Evolutionary conservation across 2,329 filamentous ascomycete genomes (phyloP).

Genomic region (Trichoderma endophyticum): DNA sequence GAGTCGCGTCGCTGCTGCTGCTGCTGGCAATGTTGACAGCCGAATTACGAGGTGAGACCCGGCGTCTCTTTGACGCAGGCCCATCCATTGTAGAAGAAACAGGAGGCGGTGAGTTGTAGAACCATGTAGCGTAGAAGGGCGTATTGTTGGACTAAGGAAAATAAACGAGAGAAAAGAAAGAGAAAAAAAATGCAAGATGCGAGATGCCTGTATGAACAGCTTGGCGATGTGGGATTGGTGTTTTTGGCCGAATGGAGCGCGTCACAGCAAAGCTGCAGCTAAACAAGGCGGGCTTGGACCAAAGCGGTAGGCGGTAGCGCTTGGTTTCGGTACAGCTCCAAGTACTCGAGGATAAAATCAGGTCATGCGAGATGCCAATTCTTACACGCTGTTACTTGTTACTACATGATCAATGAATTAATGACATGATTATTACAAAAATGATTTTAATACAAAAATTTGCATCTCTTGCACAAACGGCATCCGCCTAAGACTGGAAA

Average conservation of each 20-base stretch:
- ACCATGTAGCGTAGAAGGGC: not conserved
- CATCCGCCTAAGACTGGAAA: not conserved
- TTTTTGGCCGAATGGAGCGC: slow-evolving; percentile 13
- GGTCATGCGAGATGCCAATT: not conserved
- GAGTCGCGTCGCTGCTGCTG: slow-evolving; percentile 25
- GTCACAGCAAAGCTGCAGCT: slow-evolving; percentile 15
- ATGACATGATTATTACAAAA: not conserved
- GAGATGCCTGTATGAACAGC: not conserved
- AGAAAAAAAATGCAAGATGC: not conserved
- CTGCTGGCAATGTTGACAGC: slow-evolving; percentile 36
- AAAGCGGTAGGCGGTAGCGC: slow-evolving; percentile 5
- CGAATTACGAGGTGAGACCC: slow-evolving; percentile 52
- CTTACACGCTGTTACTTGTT: not conserved
- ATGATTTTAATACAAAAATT: not conserved
- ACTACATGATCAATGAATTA: not conserved
- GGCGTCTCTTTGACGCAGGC: slow-evolving; percentile 62
- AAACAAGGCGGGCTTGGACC: slow-evolving; percentile 9
- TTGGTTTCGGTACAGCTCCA: not conserved
- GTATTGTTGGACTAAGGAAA: not conserved
- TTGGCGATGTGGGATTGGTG: slow-evolving; percentile 15
- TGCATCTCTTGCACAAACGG: no score
- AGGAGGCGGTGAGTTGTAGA: no score
- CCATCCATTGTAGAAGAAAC: slow-evolving; percentile 41
- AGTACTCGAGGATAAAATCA: not conserved
- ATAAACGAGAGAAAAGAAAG: not conserved